Conservation (phyloP, 1,284 basidiomycete species). For the Ustilago bromivora region DNA sequence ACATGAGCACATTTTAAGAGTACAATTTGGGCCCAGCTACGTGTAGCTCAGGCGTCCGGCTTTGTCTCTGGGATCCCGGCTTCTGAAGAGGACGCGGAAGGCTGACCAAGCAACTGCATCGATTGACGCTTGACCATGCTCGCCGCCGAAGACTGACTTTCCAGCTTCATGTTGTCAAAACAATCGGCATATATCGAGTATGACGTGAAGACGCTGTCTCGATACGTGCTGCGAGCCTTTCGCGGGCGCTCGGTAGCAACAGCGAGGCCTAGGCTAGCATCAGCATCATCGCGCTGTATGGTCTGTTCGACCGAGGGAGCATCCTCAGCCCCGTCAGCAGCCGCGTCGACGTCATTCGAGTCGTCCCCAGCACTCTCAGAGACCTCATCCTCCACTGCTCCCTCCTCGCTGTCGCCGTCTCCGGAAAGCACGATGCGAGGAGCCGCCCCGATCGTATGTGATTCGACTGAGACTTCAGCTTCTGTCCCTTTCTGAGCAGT, state of each 20-base stretch:
- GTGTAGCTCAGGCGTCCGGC: slow-evolving; percentile 1
- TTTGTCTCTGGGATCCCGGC: slow-evolving; percentile 3
- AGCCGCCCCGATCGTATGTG: slow-evolving; percentile 3
- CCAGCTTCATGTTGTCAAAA: slow-evolving; percentile 52
- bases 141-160: slow-evolving; percentile 47
- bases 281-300: background rate
- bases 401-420: slow-evolving; percentile 25
- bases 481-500: background rate
- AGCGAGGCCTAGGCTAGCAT: slow-evolving; percentile 5
- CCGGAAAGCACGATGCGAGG: slow-evolving; percentile 36
- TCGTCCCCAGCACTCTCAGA: slow-evolving; percentile 24
- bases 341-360: slow-evolving; percentile 13
- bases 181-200: slow-evolving; percentile 58
- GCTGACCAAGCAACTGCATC: slow-evolving; percentile 23
- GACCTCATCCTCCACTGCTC: slow-evolving; percentile 12
- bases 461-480: slow-evolving; percentile 7
- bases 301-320: background rate
- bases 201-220: slow-evolving; percentile 52
- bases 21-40: background rate
- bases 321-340: slow-evolving; percentile 6
- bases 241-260: slow-evolving; percentile 18
- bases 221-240: slow-evolving; percentile 38
- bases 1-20: background rate
- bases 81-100: background rate
- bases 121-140: slow-evolving; percentile 52